Base-by-base conservation (phyloP, 345 rosid genomes). In the thale cress (Arabidopsis thaliana) region DNA sequence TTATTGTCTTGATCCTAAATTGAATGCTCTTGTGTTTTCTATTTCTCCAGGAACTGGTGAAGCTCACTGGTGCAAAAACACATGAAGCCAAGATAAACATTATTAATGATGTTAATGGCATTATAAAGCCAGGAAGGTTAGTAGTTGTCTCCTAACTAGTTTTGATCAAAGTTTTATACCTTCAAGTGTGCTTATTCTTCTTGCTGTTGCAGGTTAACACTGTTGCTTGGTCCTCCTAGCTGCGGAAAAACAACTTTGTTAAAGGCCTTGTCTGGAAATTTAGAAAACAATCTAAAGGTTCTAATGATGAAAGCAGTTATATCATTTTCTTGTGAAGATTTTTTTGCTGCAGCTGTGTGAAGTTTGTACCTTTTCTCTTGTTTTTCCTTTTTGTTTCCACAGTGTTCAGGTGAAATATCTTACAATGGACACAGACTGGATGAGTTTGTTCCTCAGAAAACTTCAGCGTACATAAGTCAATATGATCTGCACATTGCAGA, bases 211-310 rank as follows among this genome's bases (percentile, higher is more conserved):
- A 87, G 97, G 76, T 82, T 89, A 89, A 88, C 96, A 65, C 72
- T 91, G 45, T 77, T 91, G 74, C 93, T 91, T 71, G 97, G 97
- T 42, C 96, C 96, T 25, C 97, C 96, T 36, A 91, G 97, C 20
- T 88, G 96, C 49, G 93, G 96, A 20, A 92, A 92, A 79, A 92
- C 93, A 38, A 80, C 93, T 34, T 49, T 89, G 28, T 76, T 92
- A 49, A 81, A 85, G 71, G 90, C 93, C 3, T 93, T 92, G 44
- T 86, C 96, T 2, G 96, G 97, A 71, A 87, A 80, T 77, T 82
- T 84, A 58, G 69, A 76, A 78, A 80, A 78, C 22, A 84, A 87
- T 50, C 84, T 88, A 5, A 68, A 88, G 93, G 97, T 91, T 44
- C 13, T 30, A 24, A 24, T 48, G 52, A 72, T 49, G 62, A 65